Percentiles rank a stretch among this genome's conserved stretches.
Evolutionary conservation across 768 basidiomycete species (phyloP).

Genomic region (Termitomyces sp.): DNA sequence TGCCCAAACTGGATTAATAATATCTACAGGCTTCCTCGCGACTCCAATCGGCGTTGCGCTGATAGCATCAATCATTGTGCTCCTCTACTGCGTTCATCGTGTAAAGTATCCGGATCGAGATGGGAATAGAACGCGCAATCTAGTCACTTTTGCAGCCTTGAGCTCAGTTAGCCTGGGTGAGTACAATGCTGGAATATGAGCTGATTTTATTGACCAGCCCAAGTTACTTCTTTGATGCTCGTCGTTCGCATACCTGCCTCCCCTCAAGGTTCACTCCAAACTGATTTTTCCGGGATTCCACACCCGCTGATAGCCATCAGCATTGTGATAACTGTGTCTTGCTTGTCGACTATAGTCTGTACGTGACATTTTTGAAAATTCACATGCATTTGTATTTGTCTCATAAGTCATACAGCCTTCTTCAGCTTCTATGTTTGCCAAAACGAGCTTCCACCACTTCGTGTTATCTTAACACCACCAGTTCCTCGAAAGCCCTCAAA

Average conservation of each 20-base stretch:
- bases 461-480: not conserved
- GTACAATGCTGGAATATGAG: not conserved
- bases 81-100: conserved; percentile 14
- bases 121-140: conserved; percentile 6
- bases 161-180: conserved; percentile 9
- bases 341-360: conserved; percentile 23
- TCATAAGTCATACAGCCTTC: not conserved
- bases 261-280: conserved; percentile 19
- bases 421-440: conserved; percentile 9
- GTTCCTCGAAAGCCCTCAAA: conserved; percentile 1
- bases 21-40: conserved; percentile 9
- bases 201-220: not conserved
- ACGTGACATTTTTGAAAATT: conserved; percentile 1
- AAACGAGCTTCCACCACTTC: conserved; percentile 3
- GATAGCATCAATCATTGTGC: conserved; percentile 15
- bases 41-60: conserved; percentile 13
- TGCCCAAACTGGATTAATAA: not conserved
- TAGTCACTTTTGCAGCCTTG: conserved; percentile 13
- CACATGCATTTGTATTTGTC: not conserved
- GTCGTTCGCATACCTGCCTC: conserved; percentile 22
- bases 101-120: conserved; percentile 4
- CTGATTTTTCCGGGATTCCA: conserved; percentile 20
- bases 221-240: conserved; percentile 18
- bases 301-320: conserved; percentile 18
- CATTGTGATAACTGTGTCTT: conserved; percentile 24